phyloP scores from a whole-genome alignment of 805 yeast species.

The Kodamaea kakaduensis region DNA sequence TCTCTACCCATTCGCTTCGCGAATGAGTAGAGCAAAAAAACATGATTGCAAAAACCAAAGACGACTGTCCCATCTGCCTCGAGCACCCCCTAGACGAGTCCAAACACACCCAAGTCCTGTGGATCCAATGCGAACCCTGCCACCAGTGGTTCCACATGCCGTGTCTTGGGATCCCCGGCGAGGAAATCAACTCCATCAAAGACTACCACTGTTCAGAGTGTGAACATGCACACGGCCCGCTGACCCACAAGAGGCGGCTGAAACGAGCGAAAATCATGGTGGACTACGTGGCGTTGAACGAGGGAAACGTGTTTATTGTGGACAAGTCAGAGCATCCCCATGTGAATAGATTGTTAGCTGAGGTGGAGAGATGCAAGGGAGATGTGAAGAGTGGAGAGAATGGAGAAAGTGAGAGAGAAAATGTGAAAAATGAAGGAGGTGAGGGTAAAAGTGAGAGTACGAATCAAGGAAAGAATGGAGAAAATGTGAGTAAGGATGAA shows the following conservation, averaged over 20 bases:
- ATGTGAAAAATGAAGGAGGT: background rate
- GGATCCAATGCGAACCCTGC: conserved; percentile 61
- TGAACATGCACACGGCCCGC: conserved; percentile 42
- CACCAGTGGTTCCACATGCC: conserved; percentile 50
- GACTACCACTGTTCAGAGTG: conserved; percentile 58
- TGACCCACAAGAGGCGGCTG: conserved; percentile 49
- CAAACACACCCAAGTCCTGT: conserved; percentile 16
- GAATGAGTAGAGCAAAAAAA: conserved; percentile 1
- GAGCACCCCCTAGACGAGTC: conserved; percentile 6
- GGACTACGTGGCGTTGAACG: conserved; percentile 76
- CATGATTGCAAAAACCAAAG: conserved; percentile 3
- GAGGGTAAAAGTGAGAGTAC: conserved; percentile 1
- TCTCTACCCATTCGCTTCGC: too few species aligned
- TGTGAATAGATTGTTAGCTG: conserved; percentile 26
- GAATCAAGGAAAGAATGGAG: conserved; percentile 13
- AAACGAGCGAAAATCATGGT: conserved; percentile 51
- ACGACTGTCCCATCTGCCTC: conserved; percentile 6
- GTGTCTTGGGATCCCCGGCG: conserved; percentile 40
- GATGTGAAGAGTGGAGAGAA: background rate
- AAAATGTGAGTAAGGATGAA: background rate
- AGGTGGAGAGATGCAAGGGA: background rate
- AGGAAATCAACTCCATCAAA: conserved; percentile 36
- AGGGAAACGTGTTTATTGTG: conserved; percentile 56
- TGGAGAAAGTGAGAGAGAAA: background rate
- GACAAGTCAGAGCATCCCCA: conserved; percentile 52